phyloP scores from a whole-genome alignment of 495 filamentous ascomycete species.

The Neurospora sp. region DNA sequence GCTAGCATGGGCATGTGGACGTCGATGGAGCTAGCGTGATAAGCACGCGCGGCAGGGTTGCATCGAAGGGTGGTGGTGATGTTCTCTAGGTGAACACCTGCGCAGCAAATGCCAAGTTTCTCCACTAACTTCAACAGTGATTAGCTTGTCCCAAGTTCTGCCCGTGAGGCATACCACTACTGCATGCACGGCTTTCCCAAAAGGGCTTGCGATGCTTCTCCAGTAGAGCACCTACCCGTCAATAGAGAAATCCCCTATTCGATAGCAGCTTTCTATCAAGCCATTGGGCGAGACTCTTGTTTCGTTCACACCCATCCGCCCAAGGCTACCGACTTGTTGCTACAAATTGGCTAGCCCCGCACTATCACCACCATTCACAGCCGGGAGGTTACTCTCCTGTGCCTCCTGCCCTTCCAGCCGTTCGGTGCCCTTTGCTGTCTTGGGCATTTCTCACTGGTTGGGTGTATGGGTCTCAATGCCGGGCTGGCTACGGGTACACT shows the following conservation, averaged over 20 bases:
- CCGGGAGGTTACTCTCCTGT: not conserved
- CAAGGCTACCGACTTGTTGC: not conserved
- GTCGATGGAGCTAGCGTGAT: not conserved
- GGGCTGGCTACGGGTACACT: not conserved
- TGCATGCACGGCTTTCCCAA: not conserved
- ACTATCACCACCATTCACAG: not conserved
- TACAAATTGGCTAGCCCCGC: not conserved
- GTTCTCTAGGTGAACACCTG: not conserved
- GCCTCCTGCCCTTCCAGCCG: not conserved
- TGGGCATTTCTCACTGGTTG: not conserved
- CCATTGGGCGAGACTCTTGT: not conserved
- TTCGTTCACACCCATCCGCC: not conserved
- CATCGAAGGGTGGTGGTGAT: not conserved
- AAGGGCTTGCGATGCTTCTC: not conserved
- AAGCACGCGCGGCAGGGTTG: not conserved
- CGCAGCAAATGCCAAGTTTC: not conserved
- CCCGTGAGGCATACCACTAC: not conserved
- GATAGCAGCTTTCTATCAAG: not conserved
- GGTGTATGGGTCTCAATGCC: not conserved
- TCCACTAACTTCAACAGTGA: not conserved
- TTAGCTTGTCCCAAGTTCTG: not conserved
- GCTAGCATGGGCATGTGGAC: not conserved
- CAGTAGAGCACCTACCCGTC: not conserved
- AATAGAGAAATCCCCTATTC: not conserved
- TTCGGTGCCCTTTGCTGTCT: not conserved